phyloP scores from a whole-genome alignment of 306 rosid species.

The Sindora glabra region DNA sequence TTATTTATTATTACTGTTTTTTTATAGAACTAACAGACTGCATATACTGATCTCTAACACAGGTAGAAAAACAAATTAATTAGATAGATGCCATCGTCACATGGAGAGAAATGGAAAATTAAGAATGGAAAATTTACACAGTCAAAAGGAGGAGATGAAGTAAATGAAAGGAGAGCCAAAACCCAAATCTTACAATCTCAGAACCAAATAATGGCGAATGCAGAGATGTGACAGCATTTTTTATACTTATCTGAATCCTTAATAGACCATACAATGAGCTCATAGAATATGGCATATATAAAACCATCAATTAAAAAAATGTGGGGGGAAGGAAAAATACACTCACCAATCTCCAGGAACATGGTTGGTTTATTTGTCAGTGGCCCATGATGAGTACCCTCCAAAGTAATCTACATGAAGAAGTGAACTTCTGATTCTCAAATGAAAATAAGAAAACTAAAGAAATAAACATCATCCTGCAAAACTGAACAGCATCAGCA shows the following conservation, averaged over 20 bases:
- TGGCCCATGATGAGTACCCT: slow-evolving; percentile 97
- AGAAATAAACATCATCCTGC: too few species aligned
- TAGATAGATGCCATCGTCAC: too few species aligned
- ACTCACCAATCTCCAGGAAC: slow-evolving; percentile 91
- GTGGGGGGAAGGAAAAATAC: slow-evolving; percentile 1
- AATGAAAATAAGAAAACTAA: too few species aligned
- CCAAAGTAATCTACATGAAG: slow-evolving; percentile 73
- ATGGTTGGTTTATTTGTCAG: slow-evolving; percentile 67
- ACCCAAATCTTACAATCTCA: not conserved
- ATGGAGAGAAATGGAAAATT: too few species aligned
- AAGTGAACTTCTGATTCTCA: not conserved
- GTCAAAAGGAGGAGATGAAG: not conserved
- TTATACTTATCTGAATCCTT: not conserved
- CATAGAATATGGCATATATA: not conserved
- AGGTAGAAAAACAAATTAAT: too few species aligned
- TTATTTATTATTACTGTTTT: too few species aligned
- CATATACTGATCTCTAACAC: too few species aligned
- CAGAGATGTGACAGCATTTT: not conserved
- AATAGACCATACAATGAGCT: not conserved
- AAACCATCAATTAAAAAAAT: slow-evolving; percentile 1
- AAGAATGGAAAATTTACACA: too few species aligned
- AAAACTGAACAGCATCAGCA: too few species aligned
- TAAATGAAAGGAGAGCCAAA: not conserved
- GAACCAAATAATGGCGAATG: slow-evolving; percentile 2
- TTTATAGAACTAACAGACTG: too few species aligned